Conservation (phyloP, 257 asterid species). For the Linderniella brevidens region DNA sequence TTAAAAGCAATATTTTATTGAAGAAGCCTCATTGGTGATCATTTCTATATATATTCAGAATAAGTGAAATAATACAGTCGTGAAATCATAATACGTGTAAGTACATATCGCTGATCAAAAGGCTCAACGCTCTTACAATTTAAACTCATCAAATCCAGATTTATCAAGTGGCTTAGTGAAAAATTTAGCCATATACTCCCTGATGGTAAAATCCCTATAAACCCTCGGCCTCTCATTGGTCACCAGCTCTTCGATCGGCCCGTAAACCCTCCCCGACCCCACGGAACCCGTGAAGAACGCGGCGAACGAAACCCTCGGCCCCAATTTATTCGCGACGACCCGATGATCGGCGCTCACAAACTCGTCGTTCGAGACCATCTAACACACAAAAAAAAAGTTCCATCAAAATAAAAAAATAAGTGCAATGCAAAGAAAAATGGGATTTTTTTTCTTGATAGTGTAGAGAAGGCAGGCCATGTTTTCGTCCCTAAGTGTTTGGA, state of each 20-base stretch:
- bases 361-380: constrained; percentile 48
- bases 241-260: constrained; percentile 36
- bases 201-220: constrained; percentile 32
- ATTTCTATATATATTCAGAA: too few relatives aligned
- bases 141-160: constrained; percentile 38
- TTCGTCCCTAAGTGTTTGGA: too few relatives aligned
- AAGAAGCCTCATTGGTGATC: too few relatives aligned
- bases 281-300: constrained; percentile 31
- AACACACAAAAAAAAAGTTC: neutral
- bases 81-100: constrained; percentile 2
- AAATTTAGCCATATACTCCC: constrained; percentile 24
- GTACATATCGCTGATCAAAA: too few relatives aligned
- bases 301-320: constrained; percentile 62
- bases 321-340: constrained; percentile 35
- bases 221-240: constrained; percentile 18
- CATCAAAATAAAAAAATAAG: neutral
- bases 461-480: too few relatives aligned
- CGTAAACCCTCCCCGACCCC: constrained; percentile 18
- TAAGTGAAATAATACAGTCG: neutral
- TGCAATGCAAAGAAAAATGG: neutral
- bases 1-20: too few relatives aligned
- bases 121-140: constrained; percentile 9
- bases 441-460: too few relatives aligned
- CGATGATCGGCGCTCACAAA: constrained; percentile 46
- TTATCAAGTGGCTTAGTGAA: constrained; percentile 21